A percentile compares a stretch with the other conserved stretches of the same genome.
phyloP scores from a whole-genome alignment of 192 early-diverging fungal genomes.

The Backusella mclennaniae region DNA sequence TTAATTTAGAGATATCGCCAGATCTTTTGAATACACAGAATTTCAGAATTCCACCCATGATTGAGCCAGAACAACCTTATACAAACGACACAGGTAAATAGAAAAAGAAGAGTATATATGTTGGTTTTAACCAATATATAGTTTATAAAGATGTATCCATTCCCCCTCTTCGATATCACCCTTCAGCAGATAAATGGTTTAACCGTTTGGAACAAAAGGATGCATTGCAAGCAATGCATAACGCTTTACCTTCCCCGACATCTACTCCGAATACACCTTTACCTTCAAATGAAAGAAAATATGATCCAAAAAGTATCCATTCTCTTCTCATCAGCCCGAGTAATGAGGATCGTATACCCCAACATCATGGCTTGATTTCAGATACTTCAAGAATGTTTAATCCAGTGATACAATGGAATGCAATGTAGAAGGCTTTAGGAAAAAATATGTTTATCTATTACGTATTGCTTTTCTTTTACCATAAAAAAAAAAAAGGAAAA shows the following conservation, averaged over 20 bases:
- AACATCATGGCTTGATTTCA: neutral
- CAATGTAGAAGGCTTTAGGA: neutral
- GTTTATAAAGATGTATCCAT: neutral
- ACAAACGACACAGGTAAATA: neutral
- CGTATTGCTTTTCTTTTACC: neutral
- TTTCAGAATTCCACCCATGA: conserved; percentile 45
- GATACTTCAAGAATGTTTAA: neutral
- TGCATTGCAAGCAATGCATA: neutral
- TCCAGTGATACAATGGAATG: conserved; percentile 3
- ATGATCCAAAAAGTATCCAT: neutral
- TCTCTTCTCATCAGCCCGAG: neutral
- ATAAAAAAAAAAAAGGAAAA: neutral
- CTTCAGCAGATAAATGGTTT: neutral
- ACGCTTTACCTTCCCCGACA: neutral
- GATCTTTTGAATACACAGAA: conserved; percentile 54
- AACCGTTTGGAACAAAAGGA: neutral
- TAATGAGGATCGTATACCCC: neutral
- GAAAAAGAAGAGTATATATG: neutral
- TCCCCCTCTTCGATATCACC: neutral
- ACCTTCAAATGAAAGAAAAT: neutral
- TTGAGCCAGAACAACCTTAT: neutral
- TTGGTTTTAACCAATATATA: neutral
- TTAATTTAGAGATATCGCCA: conserved; percentile 50
- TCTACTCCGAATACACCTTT: conserved; percentile 6
- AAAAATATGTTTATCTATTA: too few species aligned